These are phyloP conservation scores for Tricholoma saponaceum DNA, from an alignment of 768 basidiomycete genomes.

Conservation along the genomic window DNA sequence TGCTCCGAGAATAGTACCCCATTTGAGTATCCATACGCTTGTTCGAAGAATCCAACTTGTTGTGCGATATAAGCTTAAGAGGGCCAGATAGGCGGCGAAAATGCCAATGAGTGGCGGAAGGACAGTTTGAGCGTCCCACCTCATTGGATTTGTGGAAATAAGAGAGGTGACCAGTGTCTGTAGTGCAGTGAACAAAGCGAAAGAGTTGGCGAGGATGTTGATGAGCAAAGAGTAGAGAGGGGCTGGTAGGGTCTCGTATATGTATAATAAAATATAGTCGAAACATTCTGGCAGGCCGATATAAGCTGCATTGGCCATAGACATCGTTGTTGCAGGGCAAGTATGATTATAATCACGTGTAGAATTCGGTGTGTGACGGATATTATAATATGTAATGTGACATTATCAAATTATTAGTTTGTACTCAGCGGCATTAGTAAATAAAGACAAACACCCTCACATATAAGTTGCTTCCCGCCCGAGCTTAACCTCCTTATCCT, in stretches of 20 bases:
- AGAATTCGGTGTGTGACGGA: no score
- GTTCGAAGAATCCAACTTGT: constrained; percentile 70
- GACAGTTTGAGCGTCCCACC: constrained; percentile 65
- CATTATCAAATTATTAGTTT: neutral
- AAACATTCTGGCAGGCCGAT: constrained; percentile 44
- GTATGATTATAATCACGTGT: no score
- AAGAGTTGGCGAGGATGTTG: constrained; percentile 46
- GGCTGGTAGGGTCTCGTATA: constrained; percentile 51
- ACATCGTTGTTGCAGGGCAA: neutral
- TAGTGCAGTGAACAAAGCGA: constrained; percentile 48
- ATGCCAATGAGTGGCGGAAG: constrained; percentile 74
- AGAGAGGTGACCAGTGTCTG: constrained; percentile 45
- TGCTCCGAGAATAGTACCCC: constrained; percentile 58
- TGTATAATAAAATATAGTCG: constrained; percentile 49
- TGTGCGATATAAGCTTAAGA: constrained; percentile 76
- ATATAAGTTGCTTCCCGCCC: constrained; percentile 25
- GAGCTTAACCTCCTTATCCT: constrained; percentile 15
- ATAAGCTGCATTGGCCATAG: constrained; percentile 7
- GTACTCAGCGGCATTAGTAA: constrained; percentile 3
- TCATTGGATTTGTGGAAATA: constrained; percentile 44
- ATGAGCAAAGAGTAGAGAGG: constrained; percentile 50
- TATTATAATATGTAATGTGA: neutral
- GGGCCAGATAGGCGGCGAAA: constrained; percentile 68
- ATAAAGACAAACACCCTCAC: constrained; percentile 18
- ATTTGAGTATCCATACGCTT: constrained; percentile 69